These are phyloP conservation scores for Solanum pimpinellifolium DNA, from an alignment of 257 asterid genomes.

Conservation along the genomic window DNA sequence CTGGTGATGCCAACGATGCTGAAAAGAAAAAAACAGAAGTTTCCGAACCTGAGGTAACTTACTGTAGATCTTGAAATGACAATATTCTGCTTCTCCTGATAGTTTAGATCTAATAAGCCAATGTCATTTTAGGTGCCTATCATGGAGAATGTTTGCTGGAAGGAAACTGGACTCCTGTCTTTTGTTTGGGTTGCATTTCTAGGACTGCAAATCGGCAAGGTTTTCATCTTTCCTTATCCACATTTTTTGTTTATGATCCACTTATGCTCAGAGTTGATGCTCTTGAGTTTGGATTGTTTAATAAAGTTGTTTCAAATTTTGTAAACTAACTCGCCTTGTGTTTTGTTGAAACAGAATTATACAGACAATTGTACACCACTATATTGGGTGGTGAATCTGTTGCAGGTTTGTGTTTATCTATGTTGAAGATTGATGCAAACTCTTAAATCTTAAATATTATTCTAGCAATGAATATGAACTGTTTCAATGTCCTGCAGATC, in stretches of 20 bases:
- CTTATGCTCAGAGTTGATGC: background rate
- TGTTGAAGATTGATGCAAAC: background rate
- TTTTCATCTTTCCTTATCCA: slow-evolving; percentile 7
- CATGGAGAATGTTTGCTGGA: slow-evolving; percentile 83
- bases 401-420: slow-evolving; percentile 47
- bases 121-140: slow-evolving; percentile 43
- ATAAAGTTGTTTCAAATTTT: background rate
- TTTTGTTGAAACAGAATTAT: slow-evolving; percentile 40
- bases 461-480: background rate
- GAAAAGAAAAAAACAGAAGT: slow-evolving; percentile 21
- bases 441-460: background rate
- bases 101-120: background rate
- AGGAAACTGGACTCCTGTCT: slow-evolving; percentile 72
- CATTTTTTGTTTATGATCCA: background rate
- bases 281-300: background rate
- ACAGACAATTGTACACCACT: slow-evolving; percentile 46
- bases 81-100: background rate
- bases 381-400: slow-evolving; percentile 86
- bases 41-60: slow-evolving; percentile 48
- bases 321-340: slow-evolving; percentile 6
- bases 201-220: slow-evolving; percentile 73
- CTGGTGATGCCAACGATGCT: slow-evolving; percentile 37
- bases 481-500: slow-evolving; percentile 29
- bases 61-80: background rate
- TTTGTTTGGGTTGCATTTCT: slow-evolving; percentile 87